phyloP scores from a whole-genome alignment of 192 early-diverging fungal genomes.

The Backusella circina region DNA sequence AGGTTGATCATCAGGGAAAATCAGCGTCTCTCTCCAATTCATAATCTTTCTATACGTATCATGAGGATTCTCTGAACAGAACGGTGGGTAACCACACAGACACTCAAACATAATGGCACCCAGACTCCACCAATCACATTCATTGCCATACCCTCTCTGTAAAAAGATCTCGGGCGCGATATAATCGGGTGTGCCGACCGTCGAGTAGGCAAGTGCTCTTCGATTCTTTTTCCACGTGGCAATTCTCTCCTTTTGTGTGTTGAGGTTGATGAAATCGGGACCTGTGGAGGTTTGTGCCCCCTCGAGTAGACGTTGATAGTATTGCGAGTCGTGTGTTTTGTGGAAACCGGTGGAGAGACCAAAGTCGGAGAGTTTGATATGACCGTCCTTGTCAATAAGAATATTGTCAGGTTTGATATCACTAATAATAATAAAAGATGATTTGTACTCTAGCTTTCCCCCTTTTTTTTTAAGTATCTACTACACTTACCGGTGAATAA shows the following conservation, averaged over 20 bases:
- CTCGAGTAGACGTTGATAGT: constrained; percentile 83
- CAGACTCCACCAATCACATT: constrained; percentile 99
- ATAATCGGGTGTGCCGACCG: constrained; percentile 98
- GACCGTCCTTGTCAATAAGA: constrained; percentile 96
- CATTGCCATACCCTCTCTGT: constrained; percentile 93
- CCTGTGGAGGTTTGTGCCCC: constrained; percentile 53
- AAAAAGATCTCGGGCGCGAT: constrained; percentile 91
- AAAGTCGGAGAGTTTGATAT: constrained; percentile 99
- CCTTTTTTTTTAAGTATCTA: not conserved
- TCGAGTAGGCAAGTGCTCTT: constrained; percentile 91
- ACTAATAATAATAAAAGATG: constrained; percentile 36
- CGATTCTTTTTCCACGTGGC: constrained; percentile 99
- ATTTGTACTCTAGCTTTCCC: too few species aligned
- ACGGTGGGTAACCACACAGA: constrained; percentile 96
- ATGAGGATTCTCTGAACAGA: constrained; percentile 91
- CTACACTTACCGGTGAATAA: constrained; percentile 78
- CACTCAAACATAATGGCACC: constrained; percentile 99
- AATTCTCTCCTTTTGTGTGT: constrained; percentile 85
- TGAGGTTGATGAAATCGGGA: constrained; percentile 82
- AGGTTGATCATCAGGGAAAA: constrained; percentile 92
- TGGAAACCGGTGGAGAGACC: constrained; percentile 99
- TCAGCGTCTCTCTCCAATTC: constrained; percentile 88
- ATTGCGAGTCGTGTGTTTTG: constrained; percentile 97
- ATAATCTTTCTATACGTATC: constrained; percentile 99
- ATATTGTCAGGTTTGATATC: constrained; percentile 88